These are phyloP conservation scores for Linaria vulgaris DNA, from an alignment of 257 asterid genomes.

Conservation along the genomic window DNA sequence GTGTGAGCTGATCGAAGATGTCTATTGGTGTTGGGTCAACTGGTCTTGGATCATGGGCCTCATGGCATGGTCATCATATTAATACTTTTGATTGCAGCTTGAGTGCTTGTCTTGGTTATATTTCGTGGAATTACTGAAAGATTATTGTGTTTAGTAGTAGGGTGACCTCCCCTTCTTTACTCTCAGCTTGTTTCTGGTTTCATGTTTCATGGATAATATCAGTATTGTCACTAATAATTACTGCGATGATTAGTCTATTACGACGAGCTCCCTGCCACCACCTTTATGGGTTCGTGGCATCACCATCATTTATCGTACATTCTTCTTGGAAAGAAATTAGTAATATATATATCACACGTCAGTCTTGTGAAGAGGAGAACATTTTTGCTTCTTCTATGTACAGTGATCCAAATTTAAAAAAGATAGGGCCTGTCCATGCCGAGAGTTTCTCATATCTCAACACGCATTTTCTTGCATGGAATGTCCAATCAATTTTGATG, in stretches of 20 bases:
- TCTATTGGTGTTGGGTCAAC: slow-evolving; percentile 1
- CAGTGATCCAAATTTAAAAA: too few relatives aligned
- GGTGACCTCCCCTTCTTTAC: too few relatives aligned
- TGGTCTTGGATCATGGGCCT: neutral
- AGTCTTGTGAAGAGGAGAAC: neutral
- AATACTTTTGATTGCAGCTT: neutral
- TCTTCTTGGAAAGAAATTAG: neutral
- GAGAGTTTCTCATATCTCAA: neutral
- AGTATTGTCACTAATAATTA: neutral
- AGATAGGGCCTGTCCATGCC: neutral
- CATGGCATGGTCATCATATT: slow-evolving; percentile 14
- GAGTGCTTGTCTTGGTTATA: slow-evolving; percentile 1
- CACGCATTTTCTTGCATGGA: neutral
- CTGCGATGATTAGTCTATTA: neutral
- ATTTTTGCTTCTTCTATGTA: too few relatives aligned
- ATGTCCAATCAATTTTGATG: neutral
- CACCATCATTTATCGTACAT: neutral
- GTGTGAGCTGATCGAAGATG: slow-evolving; percentile 10
- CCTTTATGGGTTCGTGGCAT: neutral
- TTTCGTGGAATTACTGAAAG: slow-evolving; percentile 9
- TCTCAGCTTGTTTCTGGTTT: too few relatives aligned
- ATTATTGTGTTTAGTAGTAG: too few relatives aligned
- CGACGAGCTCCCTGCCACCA: too few relatives aligned
- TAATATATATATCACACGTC: neutral
- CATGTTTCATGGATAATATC: neutral